Conservation (phyloP, 768 basidiomycete genomes). For the Phylloporus scabripes region DNA sequence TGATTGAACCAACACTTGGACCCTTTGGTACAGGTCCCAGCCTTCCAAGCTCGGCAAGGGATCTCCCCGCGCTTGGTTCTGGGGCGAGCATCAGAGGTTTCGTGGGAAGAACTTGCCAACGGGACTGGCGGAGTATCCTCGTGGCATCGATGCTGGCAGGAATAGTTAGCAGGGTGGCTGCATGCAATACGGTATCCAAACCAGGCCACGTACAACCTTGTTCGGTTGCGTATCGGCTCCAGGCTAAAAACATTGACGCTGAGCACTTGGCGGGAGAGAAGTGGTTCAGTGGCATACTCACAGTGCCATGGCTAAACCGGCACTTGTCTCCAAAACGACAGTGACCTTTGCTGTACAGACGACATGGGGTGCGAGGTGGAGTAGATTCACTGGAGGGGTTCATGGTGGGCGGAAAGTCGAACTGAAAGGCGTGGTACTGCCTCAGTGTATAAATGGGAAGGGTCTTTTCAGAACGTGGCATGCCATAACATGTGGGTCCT, state of each 20-base stretch:
- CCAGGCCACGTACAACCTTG: background rate
- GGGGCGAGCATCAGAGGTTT: constrained; percentile 14
- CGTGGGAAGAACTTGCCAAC: background rate
- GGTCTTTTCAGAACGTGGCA: no score
- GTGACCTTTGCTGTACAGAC: constrained; percentile 16
- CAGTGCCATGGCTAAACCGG: constrained; percentile 18
- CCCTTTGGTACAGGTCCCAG: constrained; percentile 35
- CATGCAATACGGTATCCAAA: background rate
- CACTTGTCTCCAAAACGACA: constrained; percentile 28
- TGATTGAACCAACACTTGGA: constrained; percentile 33
- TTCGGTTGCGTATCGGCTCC: background rate
- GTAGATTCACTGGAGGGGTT: background rate
- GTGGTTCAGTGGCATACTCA: constrained; percentile 2
- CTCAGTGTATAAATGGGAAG: no score
- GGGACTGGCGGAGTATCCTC: background rate
- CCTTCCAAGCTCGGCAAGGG: constrained; percentile 32
- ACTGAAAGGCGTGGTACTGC: background rate
- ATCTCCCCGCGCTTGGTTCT: constrained; percentile 18
- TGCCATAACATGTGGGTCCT: no score
- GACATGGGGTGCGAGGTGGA: constrained; percentile 13
- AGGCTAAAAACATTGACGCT: background rate
- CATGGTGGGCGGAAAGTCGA: constrained; percentile 6
- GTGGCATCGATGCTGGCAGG: background rate
- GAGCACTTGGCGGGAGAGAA: no score
- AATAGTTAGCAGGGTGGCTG: no score